phyloP scores from a whole-genome alignment of 495 filamentous ascomycete species.

The Halenospora varia region DNA sequence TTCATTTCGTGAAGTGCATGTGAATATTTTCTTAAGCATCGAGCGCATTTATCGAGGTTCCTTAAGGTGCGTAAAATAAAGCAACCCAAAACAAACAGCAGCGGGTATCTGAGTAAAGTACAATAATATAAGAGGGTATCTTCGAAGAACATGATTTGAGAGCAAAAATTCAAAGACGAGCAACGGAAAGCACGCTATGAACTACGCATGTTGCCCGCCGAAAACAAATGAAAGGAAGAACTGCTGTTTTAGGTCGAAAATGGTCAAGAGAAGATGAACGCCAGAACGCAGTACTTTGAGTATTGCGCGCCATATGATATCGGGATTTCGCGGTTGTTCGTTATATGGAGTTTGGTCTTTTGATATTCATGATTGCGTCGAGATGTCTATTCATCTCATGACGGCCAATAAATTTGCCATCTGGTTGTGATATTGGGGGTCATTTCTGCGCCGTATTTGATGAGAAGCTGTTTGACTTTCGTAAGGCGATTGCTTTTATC shows the following conservation, averaged over 20 bases:
- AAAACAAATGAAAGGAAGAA: background rate
- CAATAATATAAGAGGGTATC: slow-evolving; percentile 9
- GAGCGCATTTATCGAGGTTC: too few relatives aligned
- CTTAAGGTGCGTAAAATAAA: too few relatives aligned
- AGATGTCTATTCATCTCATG: background rate
- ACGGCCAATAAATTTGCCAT: slow-evolving; percentile 11
- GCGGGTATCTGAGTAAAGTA: slow-evolving; percentile 4
- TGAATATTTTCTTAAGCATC: background rate
- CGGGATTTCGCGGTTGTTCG: background rate
- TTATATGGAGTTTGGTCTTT: background rate
- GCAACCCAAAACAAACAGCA: background rate
- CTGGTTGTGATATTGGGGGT: slow-evolving; percentile 4
- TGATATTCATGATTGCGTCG: background rate
- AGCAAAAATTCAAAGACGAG: background rate
- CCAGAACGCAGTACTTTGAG: too few relatives aligned
- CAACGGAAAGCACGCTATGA: background rate
- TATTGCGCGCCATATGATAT: background rate
- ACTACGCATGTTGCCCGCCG: background rate
- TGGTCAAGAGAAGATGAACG: background rate
- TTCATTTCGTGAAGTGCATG: background rate
- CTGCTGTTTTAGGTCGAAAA: background rate
- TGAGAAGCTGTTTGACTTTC: slow-evolving; percentile 5
- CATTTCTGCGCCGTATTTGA: slow-evolving; percentile 7
- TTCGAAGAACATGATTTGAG: background rate
- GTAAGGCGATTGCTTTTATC: slow-evolving; percentile 3